Evolutionary conservation across 2,329 filamentous ascomycete genomes (phyloP).

Genomic region (Sarocladium strictum): DNA sequence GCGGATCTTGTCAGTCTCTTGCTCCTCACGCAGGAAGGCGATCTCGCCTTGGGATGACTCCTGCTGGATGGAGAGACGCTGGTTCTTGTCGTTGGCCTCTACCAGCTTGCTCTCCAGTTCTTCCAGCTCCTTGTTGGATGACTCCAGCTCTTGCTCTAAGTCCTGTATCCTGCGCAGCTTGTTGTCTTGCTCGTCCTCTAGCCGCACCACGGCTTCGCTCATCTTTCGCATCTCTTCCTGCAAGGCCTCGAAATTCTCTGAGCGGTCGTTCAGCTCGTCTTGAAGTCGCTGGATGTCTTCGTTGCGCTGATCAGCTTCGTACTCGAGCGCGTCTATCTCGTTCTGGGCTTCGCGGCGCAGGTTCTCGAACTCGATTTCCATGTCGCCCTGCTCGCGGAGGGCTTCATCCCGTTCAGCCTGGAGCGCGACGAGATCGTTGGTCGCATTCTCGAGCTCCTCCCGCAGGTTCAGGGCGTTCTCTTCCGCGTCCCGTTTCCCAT

Average conservation of each 20-base stretch:
- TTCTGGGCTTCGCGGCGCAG: constrained; percentile 59
- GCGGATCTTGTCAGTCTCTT: constrained; percentile 95
- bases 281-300: constrained; percentile 65
- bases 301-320: constrained; percentile 66
- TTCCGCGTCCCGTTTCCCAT: constrained; percentile 55
- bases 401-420: constrained; percentile 85
- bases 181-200: constrained; percentile 83
- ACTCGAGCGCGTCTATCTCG: constrained; percentile 61
- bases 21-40: constrained; percentile 90
- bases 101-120: constrained; percentile 76
- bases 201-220: constrained; percentile 75
- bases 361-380: constrained; percentile 56
- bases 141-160: constrained; percentile 74
- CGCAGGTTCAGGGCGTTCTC: constrained; percentile 59
- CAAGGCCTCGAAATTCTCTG: constrained; percentile 84
- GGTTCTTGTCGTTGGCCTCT: constrained; percentile 81
- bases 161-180: constrained; percentile 74
- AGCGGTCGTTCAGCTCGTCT: constrained; percentile 66
- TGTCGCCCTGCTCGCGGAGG: constrained; percentile 55
- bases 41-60: constrained; percentile 92
- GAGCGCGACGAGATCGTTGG: constrained; percentile 72
- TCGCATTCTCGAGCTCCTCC: constrained; percentile 71
- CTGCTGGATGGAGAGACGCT: constrained; percentile 81
- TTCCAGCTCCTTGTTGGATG: constrained; percentile 82
- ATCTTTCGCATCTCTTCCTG: constrained; percentile 92